Evolutionary conservation across 768 basidiomycete genomes (phyloP), one percentile per base, ranked within the genome.

Genomic region (Leucocoprinus leucothites): DNA sequence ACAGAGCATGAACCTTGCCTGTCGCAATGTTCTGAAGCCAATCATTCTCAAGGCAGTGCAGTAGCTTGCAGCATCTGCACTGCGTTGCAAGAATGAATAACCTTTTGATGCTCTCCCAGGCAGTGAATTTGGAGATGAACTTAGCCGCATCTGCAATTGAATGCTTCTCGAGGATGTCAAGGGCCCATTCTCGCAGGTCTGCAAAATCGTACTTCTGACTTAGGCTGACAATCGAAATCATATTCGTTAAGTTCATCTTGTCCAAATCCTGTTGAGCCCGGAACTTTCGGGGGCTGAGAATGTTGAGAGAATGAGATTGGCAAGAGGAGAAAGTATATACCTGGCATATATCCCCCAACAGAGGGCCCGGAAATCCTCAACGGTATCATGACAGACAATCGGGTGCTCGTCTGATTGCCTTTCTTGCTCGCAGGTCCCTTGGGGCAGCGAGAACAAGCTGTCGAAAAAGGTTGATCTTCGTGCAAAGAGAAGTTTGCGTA

Each of bases 291-390:
- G 22, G 18, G 6, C n/a, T 36, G 31, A 42, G 6, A 22, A 18
- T 6, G 21, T n/a, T 24, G n/a, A 28, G 49, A 40, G 16, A 24
- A 3, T 16, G 9, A 18, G 41, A 13, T 25, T 4, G 16, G 28
- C 16, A 34, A 2, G 25, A 52, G 19, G 28, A 9, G 13, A 13
- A 13, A 4, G 9, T 31, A 28, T n/a, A 16, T 36, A 54, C 53
- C 45, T 38, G 16, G 53, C 21, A n/a, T 54, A 54, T 2, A 54
- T 3, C 1, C 16, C 53, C 53, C 53, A 54, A 26, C 53, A 54
- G 14, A 54, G 34, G 3, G 53, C 34, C 7, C 36, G 45, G 35
- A 54, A 54, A 19, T 54, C 53, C 18, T 28, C 25, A 2, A 38
- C n/a, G 26, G 22, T 16, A 36, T 53, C 51, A 2, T 25, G 25